A percentile compares a stretch with the other conserved stretches of the same genome.
Evolutionary conservation across 2,329 filamentous ascomycete species (phyloP).

Genomic region (Teratosphaeria viscida): DNA sequence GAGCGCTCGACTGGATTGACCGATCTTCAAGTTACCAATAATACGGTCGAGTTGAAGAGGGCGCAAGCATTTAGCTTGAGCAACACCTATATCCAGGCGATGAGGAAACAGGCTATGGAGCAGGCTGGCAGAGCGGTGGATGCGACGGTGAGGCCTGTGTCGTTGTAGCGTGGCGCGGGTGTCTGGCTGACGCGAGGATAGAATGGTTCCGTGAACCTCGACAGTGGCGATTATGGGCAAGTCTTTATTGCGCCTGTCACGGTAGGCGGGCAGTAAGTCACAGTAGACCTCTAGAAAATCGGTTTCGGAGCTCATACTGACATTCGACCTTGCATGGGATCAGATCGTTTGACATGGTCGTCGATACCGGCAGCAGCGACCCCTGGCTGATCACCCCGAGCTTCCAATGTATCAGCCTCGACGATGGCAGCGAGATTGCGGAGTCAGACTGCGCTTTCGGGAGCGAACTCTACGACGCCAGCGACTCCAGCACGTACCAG

Average conservation of each 20-base stretch:
- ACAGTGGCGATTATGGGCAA: conserved; percentile 15
- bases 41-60: conserved; percentile 15
- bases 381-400: conserved; percentile 33
- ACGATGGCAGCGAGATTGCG: conserved; percentile 5
- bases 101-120: conserved; percentile 11
- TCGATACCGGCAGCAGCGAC: conserved; percentile 41
- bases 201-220: conserved; percentile 11
- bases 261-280: conserved; percentile 15
- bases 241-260: conserved; percentile 22
- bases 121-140: neutral
- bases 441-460: conserved; percentile 24
- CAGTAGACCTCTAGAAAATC: neutral
- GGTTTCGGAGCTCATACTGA: neutral
- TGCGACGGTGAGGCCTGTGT: neutral
- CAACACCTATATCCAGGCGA: conserved; percentile 17
- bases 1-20: neutral
- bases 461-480: conserved; percentile 16
- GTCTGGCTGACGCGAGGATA: neutral
- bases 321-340: neutral
- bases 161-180: neutral
- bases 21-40: conserved; percentile 15
- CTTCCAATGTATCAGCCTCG: conserved; percentile 16
- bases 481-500: conserved; percentile 24
- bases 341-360: conserved; percentile 25
- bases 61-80: conserved; percentile 13